phyloP scores from a whole-genome alignment of 2,329 filamentous ascomycete species.

The Ophiostoma sp. region DNA sequence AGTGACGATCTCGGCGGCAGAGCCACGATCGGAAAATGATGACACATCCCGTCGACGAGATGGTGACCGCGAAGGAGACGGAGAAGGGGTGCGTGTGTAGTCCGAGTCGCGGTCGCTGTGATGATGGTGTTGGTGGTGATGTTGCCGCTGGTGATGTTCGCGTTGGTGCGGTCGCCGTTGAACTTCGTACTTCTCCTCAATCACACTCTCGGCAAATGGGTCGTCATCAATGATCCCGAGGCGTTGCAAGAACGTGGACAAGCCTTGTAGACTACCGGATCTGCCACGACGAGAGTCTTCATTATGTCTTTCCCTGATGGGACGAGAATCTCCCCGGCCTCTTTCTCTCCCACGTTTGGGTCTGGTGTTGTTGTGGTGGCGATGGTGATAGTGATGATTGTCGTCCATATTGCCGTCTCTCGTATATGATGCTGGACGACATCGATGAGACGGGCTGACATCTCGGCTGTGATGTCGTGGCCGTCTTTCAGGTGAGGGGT shows the following conservation, averaged over 20 bases:
- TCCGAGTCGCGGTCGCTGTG: neutral
- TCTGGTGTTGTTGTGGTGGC: neutral
- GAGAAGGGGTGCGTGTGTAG: neutral
- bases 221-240: neutral
- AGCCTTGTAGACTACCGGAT: neutral
- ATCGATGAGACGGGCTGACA: neutral
- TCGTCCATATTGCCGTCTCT: neutral
- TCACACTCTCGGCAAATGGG: neutral
- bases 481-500: neutral
- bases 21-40: neutral
- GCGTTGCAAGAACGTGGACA: neutral
- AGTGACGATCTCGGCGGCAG: neutral
- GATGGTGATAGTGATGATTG: neutral
- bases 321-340: neutral
- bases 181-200: neutral
- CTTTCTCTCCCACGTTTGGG: neutral
- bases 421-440: neutral
- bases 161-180: neutral
- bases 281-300: neutral
- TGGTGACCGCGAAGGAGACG: neutral
- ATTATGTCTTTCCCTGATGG: neutral
- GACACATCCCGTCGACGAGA: neutral
- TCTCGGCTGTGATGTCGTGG: neutral
- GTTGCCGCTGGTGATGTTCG: neutral
- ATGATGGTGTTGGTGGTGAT: neutral